Evolutionary conservation across 2,329 filamentous ascomycete genomes (phyloP).

Genomic region (Monosporascus ibericus): DNA sequence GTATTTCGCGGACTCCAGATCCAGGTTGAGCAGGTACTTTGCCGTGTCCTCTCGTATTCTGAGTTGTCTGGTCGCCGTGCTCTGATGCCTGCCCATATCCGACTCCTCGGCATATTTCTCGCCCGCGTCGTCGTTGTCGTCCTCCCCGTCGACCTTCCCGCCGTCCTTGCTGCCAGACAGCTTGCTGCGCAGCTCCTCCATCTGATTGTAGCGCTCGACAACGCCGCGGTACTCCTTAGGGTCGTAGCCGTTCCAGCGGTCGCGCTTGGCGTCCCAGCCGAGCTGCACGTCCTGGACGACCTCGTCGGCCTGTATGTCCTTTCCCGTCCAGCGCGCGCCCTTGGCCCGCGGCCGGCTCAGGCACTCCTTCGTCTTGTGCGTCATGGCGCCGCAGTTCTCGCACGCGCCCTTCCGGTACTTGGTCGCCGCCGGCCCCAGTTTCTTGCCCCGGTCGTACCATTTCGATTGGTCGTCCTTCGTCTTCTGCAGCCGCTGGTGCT

Average conservation of each 20-base stretch:
- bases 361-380: slow-evolving; percentile 92
- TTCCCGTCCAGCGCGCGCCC: slow-evolving; percentile 87
- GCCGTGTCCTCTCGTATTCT: slow-evolving; percentile 94
- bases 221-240: slow-evolving; percentile 77
- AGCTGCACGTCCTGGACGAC: slow-evolving; percentile 77
- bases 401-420: slow-evolving; percentile 98
- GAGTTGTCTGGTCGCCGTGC: slow-evolving; percentile 83
- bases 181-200: slow-evolving; percentile 67
- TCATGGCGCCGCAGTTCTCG: slow-evolving; percentile 97
- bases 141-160: slow-evolving; percentile 42
- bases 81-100: slow-evolving; percentile 92
- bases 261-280: slow-evolving; percentile 95
- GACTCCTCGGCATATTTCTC: slow-evolving; percentile 89
- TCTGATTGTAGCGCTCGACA: slow-evolving; percentile 81
- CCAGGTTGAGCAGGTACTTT: slow-evolving; percentile 91
- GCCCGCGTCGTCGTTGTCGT: slow-evolving; percentile 48
- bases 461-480: slow-evolving; percentile 65
- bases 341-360: slow-evolving; percentile 80
- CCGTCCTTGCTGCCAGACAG: slow-evolving; percentile 37
- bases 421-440: slow-evolving; percentile 78
- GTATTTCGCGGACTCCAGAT: slow-evolving; percentile 94
- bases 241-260: slow-evolving; percentile 98
- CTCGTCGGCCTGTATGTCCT: slow-evolving; percentile 90
- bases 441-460: slow-evolving; percentile 92
- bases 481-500: slow-evolving; percentile 86